phyloP scores from a whole-genome alignment of 1,284 basidiomycete genomes.

The Ganoderma sinense region DNA sequence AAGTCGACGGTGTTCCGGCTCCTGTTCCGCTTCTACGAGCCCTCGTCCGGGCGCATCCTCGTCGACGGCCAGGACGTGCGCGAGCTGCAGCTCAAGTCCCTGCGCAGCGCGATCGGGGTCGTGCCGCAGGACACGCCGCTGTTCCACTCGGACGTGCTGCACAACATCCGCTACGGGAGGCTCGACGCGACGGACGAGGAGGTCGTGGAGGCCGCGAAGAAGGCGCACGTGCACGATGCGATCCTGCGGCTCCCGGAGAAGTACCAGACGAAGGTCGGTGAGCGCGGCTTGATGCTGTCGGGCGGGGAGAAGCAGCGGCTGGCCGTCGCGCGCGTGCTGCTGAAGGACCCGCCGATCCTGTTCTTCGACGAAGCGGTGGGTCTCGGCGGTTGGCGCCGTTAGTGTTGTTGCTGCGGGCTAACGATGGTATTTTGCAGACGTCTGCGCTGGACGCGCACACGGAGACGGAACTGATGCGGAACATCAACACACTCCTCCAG shows the following conservation, averaged over 20 bases:
- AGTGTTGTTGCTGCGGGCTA: neutral
- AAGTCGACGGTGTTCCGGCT: conserved; percentile 98
- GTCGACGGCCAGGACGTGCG: conserved; percentile 91
- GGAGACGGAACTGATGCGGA: conserved; percentile 94
- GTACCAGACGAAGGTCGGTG: conserved; percentile 93
- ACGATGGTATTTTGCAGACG: conserved; percentile 58
- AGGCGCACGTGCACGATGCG: conserved; percentile 89
- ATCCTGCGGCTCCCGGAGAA: conserved; percentile 85
- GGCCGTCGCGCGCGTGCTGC: conserved; percentile 90
- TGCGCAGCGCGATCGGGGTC: conserved; percentile 86
- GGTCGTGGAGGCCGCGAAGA: conserved; percentile 82
- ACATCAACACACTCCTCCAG: conserved; percentile 85
- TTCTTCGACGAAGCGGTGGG: conserved; percentile 98
- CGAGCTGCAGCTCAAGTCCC: conserved; percentile 74
- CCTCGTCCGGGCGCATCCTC: conserved; percentile 79
- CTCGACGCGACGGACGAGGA: conserved; percentile 85
- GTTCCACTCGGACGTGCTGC: conserved; percentile 95
- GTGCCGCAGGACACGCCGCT: conserved; percentile 98
- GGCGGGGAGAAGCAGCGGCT: conserved; percentile 98
- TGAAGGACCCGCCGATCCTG: conserved; percentile 94
- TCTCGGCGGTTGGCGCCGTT: neutral
- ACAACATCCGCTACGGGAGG: conserved; percentile 95
- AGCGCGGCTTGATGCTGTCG: conserved; percentile 96
- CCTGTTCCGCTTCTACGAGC: conserved; percentile 95
- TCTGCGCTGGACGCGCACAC: conserved; percentile 95